Conservation (phyloP, 2,329 filamentous ascomycete genomes). For the Cordyceps tenuipes region DNA sequence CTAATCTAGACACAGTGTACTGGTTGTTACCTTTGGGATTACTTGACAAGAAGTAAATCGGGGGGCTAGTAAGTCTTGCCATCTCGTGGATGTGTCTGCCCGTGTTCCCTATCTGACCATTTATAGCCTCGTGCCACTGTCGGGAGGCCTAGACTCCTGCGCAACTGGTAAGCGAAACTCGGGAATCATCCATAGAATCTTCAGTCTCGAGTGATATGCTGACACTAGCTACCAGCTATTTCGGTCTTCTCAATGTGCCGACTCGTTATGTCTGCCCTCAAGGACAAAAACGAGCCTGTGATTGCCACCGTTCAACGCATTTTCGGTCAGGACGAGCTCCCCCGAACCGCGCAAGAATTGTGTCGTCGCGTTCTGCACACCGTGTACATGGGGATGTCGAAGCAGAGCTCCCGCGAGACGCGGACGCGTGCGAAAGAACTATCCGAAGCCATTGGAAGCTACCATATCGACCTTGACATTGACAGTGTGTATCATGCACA, state of each 20-base stretch:
- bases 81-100: too few relatives aligned
- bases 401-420: slow-evolving; percentile 59
- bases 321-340: slow-evolving; percentile 32
- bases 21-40: slow-evolving; percentile 61
- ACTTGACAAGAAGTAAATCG: slow-evolving; percentile 39
- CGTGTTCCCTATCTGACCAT: too few relatives aligned
- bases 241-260: slow-evolving; percentile 43
- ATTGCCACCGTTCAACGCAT: slow-evolving; percentile 21
- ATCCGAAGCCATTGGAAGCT: slow-evolving; percentile 53
- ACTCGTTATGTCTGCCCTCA: slow-evolving; percentile 44
- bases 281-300: slow-evolving; percentile 23
- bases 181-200: too few relatives aligned
- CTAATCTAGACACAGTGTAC: slow-evolving; percentile 26
- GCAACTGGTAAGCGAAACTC: too few relatives aligned
- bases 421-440: slow-evolving; percentile 56
- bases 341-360: slow-evolving; percentile 49
- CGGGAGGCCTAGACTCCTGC: too few relatives aligned
- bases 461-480: slow-evolving; percentile 68
- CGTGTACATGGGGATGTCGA: slow-evolving; percentile 58
- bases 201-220: slow-evolving; percentile 42
- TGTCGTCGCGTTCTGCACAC: slow-evolving; percentile 28
- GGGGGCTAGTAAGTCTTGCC: slow-evolving; percentile 43
- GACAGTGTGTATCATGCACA: slow-evolving; percentile 56
- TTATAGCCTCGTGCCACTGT: too few relatives aligned
- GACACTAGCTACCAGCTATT: slow-evolving; percentile 45